Evolutionary conservation across 768 basidiomycete genomes (phyloP), one percentile per base, ranked within the genome.

Genomic region (Cystofilobasidium ferigula): DNA sequence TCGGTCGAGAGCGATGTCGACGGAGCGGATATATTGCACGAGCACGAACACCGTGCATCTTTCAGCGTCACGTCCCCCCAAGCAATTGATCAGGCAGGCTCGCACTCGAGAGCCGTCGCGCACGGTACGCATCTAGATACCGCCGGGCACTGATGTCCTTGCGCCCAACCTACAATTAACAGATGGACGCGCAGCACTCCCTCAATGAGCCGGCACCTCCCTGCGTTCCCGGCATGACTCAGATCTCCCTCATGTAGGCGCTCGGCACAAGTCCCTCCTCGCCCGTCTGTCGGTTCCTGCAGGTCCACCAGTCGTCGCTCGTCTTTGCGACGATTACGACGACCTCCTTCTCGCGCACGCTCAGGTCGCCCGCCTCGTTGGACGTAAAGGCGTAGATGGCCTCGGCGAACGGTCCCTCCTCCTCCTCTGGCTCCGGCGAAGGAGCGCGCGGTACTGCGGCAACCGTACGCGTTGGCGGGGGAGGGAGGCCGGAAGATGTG

Each of bases 231-330:
- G 40, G 20, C 10, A 10, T 22, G 22, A 20, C 26, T 63, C 58
- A 68, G 56, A 68, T 45, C 14, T 68, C 67, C 62, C 63, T 68
- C 22, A 68, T 35, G 30, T 68, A 68, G 6, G 67, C 67, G 8
- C 32, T 40, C 18, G 67, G 67, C 3, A 68, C 43, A 13, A 68
- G 51, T 7, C 67, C 67, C 38, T 68, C 67, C 57, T 38, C 22
- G 20, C 67, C 67, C 4, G 61, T 36, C 24, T 68, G 54, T 16
- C 61, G 57, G 20, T 68, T 51, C 20, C 61, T 35, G 2, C 40
- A 43, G 24, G 56, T 68, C 67, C 67, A 68, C 67, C 67, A 68
- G 28, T 68, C 67, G 35, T 35, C 61, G 26, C 61, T 62, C 24
- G 60, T 62, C 56, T 68, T 68, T 18, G 62, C 60, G 35, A 68